Base-by-base conservation (phyloP, 2,329 filamentous ascomycete genomes). In the Monosporascus sp. region DNA sequence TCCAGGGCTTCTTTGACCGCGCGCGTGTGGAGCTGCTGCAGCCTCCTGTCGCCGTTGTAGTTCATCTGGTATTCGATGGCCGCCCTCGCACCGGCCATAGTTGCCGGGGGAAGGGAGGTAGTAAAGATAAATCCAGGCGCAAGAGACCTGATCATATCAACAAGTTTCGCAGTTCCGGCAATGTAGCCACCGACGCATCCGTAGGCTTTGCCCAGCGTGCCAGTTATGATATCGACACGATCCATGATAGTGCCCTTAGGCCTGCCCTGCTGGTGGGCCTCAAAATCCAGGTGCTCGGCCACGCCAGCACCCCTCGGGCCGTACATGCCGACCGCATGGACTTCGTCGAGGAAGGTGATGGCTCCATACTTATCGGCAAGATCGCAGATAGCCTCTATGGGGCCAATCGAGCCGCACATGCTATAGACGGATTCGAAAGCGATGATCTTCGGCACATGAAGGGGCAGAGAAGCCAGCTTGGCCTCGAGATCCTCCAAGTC, bases 61-160 rank as follows among this genome's bases (percentile, higher is more conserved):
- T 78, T 78, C 75, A 90, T 87, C 72, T 97, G 94, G 70, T 97
- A 97, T 67, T 97, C 89, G 64, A 99, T 97, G 37, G 94, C 91
- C 1, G 90, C 80, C 69, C 86, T 84, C 22, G 94, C 94, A 51
- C 94, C 94, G 20, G 94, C 92, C 94, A 99, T 99, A 57, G 91
- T 95, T 15, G 94, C 91, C 0, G 94, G 94, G 4, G 94, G 94
- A 14, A 99, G 84, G 9, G 92, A 96, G 5, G 94, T 99, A 47
- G 94, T 99, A 77, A 99, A 99, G 71, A 99, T 99, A 76, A 99
- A 99, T 27, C 94, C 94, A 4, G 94, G 92, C 1, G 94, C 94
- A 41, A 97, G 84, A 8, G 94, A 97, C 50, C 94, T 89, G 64
- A 99, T 89, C 56, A 90, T 88, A 71, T 99, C 94, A 37, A 99